Evolutionary conservation across 768 basidiomycete species (phyloP), one percentile per base, ranked within the genome.

Genomic region (Mrakia blollopis): DNA sequence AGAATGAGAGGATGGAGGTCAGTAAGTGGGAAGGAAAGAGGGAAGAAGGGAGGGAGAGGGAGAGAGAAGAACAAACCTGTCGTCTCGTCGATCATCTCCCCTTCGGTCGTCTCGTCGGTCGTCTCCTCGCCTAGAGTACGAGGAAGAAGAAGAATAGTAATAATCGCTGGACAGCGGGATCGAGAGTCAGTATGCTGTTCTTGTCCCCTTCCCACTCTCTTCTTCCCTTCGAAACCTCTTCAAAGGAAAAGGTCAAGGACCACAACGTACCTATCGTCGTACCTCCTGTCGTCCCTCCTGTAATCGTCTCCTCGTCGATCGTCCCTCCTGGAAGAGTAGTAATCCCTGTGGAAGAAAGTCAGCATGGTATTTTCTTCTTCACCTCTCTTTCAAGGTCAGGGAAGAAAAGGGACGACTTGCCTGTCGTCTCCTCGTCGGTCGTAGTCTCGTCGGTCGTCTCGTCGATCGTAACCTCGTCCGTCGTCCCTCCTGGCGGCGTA

Each of bases 401-500:
- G 41, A 47, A 39, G n/a, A 0, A 28, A 23, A 62, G 57, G 0
- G n/a, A 32, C 44, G 41, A 74, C 73, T 37, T 63, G 39, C 73
- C 73, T 50, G 63, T 74, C 73, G 63, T 74, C 44, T 18, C 72
- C 75, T 21, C 80, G 69, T 28, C 79, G 60, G 73, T 73, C 57
- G 41, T 73, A 54, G 63, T 65, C 63, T 76, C 79, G 73, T 61
- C 79, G 83, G 73, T 88, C 87, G 69, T 87, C 86, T 69, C 86
- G 84, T 67, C 65, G 65, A 63, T 75, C 63, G 77, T 80, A 75
- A 62, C 68, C 70, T 75, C 79, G 73, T 52, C 79, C 83, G 74
- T 88, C 87, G 69, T 87, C 86, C 67, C 86, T 84, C 73, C 73
- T 77, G 68, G 81, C 78, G 61, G 88, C 86, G 63, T 65, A 65